Percentiles rank a stretch among this genome's conserved stretches.
These are phyloP conservation scores for Arachnopeziza araneosa DNA, from an alignment of 2,329 filamentous ascomycete genomes.

Conservation along the genomic window DNA sequence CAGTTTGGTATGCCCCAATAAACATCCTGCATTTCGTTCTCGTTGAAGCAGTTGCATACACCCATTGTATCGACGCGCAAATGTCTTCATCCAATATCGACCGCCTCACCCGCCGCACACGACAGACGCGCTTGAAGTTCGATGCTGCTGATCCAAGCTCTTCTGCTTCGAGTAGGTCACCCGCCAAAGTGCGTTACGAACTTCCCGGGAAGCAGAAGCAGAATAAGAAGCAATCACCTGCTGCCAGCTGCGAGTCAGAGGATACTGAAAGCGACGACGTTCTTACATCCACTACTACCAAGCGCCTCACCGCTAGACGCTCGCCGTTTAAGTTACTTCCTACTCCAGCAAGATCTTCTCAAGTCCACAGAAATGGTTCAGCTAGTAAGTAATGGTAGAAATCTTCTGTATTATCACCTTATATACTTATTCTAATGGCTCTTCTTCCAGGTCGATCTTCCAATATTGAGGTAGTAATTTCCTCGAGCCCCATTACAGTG, in stretches of 20 bases:
- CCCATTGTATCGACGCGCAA: not conserved
- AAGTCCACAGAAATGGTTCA: constrained; percentile 1
- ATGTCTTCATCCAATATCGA: constrained; percentile 18
- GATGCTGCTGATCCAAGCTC: constrained; percentile 16
- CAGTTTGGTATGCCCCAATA: too few species aligned
- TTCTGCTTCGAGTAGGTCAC: constrained; percentile 9
- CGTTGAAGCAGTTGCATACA: too few species aligned
- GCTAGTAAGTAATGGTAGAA: not conserved
- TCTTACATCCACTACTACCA: not conserved
- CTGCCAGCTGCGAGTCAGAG: constrained; percentile 4
- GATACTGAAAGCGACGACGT: constrained; percentile 10
- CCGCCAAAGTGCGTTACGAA: constrained; percentile 23
- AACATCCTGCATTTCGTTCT: too few species aligned
- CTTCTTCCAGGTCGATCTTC: not conserved
- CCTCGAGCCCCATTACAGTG: not conserved
- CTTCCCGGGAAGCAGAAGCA: constrained; percentile 3
- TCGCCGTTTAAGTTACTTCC: constrained; percentile 16
- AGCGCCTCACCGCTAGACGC: not conserved
- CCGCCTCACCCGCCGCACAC: constrained; percentile 20
- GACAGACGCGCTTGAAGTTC: constrained; percentile 27
- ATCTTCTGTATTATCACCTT: not conserved
- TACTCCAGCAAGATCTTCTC: constrained; percentile 21
- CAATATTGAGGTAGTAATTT: not conserved
- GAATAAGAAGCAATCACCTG: constrained; percentile 4
- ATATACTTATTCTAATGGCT: not conserved